Conservation (phyloP, 2,329 filamentous ascomycete genomes). For the Leptosphaerulina australis region DNA sequence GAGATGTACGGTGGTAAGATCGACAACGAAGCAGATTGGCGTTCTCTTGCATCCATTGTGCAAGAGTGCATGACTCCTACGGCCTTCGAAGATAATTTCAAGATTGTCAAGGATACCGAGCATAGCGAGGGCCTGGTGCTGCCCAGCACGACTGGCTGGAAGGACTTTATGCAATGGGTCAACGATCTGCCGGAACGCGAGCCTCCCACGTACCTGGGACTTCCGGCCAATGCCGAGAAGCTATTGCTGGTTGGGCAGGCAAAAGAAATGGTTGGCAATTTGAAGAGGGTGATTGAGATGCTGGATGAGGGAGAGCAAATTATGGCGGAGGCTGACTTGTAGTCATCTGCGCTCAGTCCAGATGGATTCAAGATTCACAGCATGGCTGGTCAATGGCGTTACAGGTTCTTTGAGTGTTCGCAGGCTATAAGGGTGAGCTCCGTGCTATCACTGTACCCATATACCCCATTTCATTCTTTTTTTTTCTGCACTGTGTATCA, state of each 20-base stretch:
- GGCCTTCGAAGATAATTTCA: constrained; percentile 91
- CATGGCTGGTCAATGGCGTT: not conserved
- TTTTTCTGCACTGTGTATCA: no score
- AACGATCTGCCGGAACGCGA: constrained; percentile 91
- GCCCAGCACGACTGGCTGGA: constrained; percentile 79
- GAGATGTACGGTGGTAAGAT: constrained; percentile 99
- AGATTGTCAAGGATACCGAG: constrained; percentile 70
- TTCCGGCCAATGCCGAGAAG: constrained; percentile 97
- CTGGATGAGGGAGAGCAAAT: constrained; percentile 94
- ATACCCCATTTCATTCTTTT: constrained; percentile 21
- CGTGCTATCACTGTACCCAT: constrained; percentile 9
- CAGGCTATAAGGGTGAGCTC: constrained; percentile 4
- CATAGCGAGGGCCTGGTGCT: constrained; percentile 70
- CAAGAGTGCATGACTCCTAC: constrained; percentile 78
- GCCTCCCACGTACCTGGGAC: constrained; percentile 89
- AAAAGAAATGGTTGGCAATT: constrained; percentile 78
- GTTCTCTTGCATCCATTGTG: constrained; percentile 74
- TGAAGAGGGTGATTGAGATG: constrained; percentile 83
- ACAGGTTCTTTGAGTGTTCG: not conserved
- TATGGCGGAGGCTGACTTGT: constrained; percentile 65
- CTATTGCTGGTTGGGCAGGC: constrained; percentile 87
- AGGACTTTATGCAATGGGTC: constrained; percentile 90
- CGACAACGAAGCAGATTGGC: constrained; percentile 86
- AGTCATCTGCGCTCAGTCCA: not conserved
- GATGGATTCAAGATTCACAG: not conserved